Percentiles rank a stretch among this genome's conserved stretches.
Evolutionary conservation across 2,329 filamentous ascomycete species (phyloP).

Genomic region (Raffaelea albimanens): DNA sequence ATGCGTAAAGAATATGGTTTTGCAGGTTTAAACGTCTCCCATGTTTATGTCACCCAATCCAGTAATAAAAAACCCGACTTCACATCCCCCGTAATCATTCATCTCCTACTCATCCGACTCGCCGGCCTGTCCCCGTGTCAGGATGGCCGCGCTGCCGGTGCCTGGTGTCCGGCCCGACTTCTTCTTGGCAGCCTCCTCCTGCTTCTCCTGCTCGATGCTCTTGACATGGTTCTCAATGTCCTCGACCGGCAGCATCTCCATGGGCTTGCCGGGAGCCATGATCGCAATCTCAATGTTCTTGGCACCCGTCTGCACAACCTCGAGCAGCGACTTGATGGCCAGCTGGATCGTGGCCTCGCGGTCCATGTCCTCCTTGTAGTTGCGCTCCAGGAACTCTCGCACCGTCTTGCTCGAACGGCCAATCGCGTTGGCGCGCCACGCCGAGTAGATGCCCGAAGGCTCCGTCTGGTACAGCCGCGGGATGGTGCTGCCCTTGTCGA

Average conservation of each 20-base stretch:
- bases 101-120: constrained; percentile 16
- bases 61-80: neutral
- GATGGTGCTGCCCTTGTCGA: constrained; percentile 83
- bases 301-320: constrained; percentile 96
- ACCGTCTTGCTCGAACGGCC: constrained; percentile 98
- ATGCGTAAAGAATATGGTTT: neutral
- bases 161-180: constrained; percentile 72
- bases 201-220: constrained; percentile 98
- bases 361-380: constrained; percentile 98
- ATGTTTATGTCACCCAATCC: neutral
- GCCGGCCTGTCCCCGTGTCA: constrained; percentile 47
- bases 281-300: constrained; percentile 99
- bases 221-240: constrained; percentile 97
- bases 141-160: constrained; percentile 61
- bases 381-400: constrained; percentile 94
- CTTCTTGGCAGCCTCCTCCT: constrained; percentile 96
- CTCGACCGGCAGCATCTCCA: constrained; percentile 91
- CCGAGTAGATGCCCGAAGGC: constrained; percentile 98
- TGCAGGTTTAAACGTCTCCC: too few relatives aligned
- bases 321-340: constrained; percentile 94
- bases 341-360: constrained; percentile 91
- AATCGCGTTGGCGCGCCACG: constrained; percentile 99
- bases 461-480: constrained; percentile 96
- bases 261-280: constrained; percentile 83
- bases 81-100: too few relatives aligned